Evolutionary conservation across 257 asterid species (phyloP), one percentile per base, ranked within the genome.

Genomic region (Penstemon eatonii): DNA sequence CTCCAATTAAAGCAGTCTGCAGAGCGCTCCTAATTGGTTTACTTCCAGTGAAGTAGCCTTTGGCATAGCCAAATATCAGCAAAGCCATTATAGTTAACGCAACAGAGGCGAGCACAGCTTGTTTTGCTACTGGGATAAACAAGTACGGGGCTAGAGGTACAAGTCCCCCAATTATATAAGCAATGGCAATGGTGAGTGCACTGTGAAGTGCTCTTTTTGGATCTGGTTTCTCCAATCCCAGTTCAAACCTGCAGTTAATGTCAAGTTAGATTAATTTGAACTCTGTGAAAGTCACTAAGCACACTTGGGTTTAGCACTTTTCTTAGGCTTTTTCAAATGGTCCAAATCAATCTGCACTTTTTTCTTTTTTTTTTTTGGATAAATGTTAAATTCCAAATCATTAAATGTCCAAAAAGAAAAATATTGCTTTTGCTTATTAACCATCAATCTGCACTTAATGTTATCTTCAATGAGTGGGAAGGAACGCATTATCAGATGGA

Each of bases 211-310:
- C 99, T 60, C 97, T 83, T 71, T 72, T 87, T 6, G 99, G 99
- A 68, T 90, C 87, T 38, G 97, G 99, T 80, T 93, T 93, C 88
- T 93, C 99, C 81, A 93, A 75, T 46, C 99, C 99, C 55, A 93
- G 81, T 56, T 93, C 99, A 74, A 88, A 93, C 76, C 99, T 93
- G 86, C 72, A 83, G 47, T 60, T 39, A 13, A 25, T 25, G 19
- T 36, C 58, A 63, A 53, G 40, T 25, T 25, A 0, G 1, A 25
- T 25, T 25, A 25, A 25, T 25, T 25, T 25, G 33, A 25, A 25
- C 33, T 25, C 33, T 25, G 33, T 25, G 33, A 25, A 25, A 25
- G 33, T 25, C 2, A 25, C 33, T 25, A 25, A 25, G 33, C 33
- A 25, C 33, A 25, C 33, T 25, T 25, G 33, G 33, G 33, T 25